Evolutionary conservation across 2,329 filamentous ascomycete genomes (phyloP), one percentile per base, ranked within the genome.

Genomic region (Diaporthe helianthi): DNA sequence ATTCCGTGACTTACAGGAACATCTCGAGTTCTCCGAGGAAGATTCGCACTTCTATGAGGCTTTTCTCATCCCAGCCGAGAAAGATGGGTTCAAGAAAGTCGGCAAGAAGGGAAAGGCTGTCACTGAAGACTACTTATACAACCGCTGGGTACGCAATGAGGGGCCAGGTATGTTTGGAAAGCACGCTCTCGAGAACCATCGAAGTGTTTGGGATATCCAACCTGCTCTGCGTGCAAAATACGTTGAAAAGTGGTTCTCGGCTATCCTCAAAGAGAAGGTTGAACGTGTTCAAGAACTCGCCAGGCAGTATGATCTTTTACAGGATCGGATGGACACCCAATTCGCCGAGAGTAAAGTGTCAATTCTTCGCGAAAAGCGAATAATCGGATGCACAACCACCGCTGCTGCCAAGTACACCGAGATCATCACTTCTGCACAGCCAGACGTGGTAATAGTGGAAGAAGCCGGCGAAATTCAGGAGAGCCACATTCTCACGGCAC

Each of bases 401-500:
- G 90, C 82, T 0, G 90, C 90, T 0, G 89, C 92, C 0, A 93
- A 84, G 78, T 85, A 91, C 63, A 78, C 82, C 0, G 78, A 83
- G 0, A 80, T 86, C 1, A 83, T 93, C 10, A 83, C 83, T 5
- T 80, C 83, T 0, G 86, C 85, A 0, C 76, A 79, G 0, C 89
- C 90, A 0, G 87, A 88, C 1, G 81, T 92, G 3, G 77, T 93
- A 1, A 75, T 94, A 0, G 86, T 92, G 0, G 91, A 93, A 76
- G 91, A 93, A 76, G 91, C 90, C 0, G 91, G 90, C 1, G 91
- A 93, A 72, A 91, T 93, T 4, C 80, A 93, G 0, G 91, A 93
- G 76, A 83, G 84, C 1, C 91, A 93, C 72, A 81, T 91, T 1
- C 77, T 93, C 0, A 86, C 90, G 0, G 86, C 91, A 0, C 73